Base-by-base conservation (phyloP, 192 early-diverging fungal genomes). In the Funneliformis geosporum region DNA sequence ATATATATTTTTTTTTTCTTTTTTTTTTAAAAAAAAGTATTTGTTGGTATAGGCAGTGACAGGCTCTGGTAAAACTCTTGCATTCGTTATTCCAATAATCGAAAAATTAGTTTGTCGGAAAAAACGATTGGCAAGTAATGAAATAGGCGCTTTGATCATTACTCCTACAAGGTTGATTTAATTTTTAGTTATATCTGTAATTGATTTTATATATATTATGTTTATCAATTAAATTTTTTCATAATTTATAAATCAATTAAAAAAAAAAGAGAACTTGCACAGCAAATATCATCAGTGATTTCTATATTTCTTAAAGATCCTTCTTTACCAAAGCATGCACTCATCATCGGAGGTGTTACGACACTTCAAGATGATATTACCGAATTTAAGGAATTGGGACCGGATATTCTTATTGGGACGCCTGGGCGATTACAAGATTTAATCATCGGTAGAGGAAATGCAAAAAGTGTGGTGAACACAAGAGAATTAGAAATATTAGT, bases 1-100 rank as follows among this genome's bases (percentile, higher is more conserved):
- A n/a, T n/a, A n/a, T n/a, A n/a, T n/a, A n/a, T n/a, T n/a, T n/a
- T n/a, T n/a, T n/a, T n/a, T n/a, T n/a, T n/a, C n/a, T n/a, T 38
- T 18, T n/a, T 39, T 42, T 25, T 33, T 10, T 60, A 82, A 50
- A 66, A 42, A 62, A 12, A 7, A 55, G 16, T 73, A 14, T 7
- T 21, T 64, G 70, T 27, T 80, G 42, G 8, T 67, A 73, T 79
- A 92, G 88, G 97, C 96, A 8, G 95, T 95, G 10, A 99, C 97
- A 2, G 97, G 97, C 14, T 99, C 97, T 0, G 97, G 97, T 64
- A 99, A 99, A 80, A 99, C 97, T 4, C 87, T 98, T 9, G 85
- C 96, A 8, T 99, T 98, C 85, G 86, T 97, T 3, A 91, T 98
- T 27, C 97, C 97, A 14, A 89, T 97, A 27, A 88, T 99, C 23